These are phyloP conservation scores for Cyberlindnera petersonii DNA, from an alignment of 805 yeast genomes.

Conservation along the genomic window DNA sequence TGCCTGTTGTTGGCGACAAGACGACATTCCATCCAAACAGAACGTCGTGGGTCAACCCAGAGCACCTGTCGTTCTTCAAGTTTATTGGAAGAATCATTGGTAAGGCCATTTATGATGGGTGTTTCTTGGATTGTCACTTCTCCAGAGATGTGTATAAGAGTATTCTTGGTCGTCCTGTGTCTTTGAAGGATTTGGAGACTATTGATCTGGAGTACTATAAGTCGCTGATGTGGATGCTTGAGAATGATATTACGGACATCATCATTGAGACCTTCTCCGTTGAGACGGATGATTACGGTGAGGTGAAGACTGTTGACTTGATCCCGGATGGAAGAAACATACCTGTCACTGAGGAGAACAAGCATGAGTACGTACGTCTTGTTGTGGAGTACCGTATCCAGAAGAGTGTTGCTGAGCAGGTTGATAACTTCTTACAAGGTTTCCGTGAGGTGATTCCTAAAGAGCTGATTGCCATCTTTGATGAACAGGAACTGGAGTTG, in stretches of 20 bases:
- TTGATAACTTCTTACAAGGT: constrained; percentile 80
- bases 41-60: constrained; percentile 89
- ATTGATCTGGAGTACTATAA: constrained; percentile 90
- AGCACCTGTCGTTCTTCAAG: constrained; percentile 86
- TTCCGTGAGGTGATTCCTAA: constrained; percentile 87
- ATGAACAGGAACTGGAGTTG: constrained; percentile 92
- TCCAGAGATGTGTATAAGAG: constrained; percentile 92
- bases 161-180: constrained; percentile 72
- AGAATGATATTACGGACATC: constrained; percentile 93
- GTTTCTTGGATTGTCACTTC: constrained; percentile 89
- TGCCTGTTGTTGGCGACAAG: constrained; percentile 87
- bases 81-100: constrained; percentile 94
- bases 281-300: constrained; percentile 92
- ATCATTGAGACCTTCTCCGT: constrained; percentile 93
- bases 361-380: constrained; percentile 78
- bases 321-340: constrained; percentile 78
- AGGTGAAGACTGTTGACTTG: constrained; percentile 76
- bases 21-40: constrained; percentile 95
- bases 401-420: constrained; percentile 79
- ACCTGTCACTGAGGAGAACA: constrained; percentile 86
- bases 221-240: constrained; percentile 92
- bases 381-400: constrained; percentile 86
- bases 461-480: constrained; percentile 80
- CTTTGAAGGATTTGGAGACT: constrained; percentile 90
- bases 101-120: constrained; percentile 84